Base-by-base conservation (phyloP, 2,329 filamentous ascomycete species). In the Colletotrichum musae region DNA sequence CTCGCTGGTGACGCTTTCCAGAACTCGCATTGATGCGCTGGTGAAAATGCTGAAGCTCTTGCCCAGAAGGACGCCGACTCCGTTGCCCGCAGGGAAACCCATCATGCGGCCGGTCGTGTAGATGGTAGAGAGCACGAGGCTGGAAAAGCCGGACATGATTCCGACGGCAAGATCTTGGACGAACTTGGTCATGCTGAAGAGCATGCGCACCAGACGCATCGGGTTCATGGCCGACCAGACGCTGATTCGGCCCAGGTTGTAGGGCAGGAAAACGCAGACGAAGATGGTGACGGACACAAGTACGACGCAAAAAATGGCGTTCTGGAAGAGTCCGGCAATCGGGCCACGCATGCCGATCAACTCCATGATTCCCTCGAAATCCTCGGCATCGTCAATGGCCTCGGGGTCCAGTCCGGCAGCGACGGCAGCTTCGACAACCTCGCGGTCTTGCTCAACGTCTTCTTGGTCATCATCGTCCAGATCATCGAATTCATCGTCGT, bases 281-380 rank as follows among this genome's bases (percentile, higher is more conserved):
- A 94, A 92, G 50, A 99, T 90, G 15, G 95, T 97, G 59, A 95
- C 89, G 1, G 93, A 93, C 15, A 99, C 94, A 32, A 99, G 86
- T 53, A 98, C 92, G 7, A 93, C 92, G 77, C 95, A 97, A 80
- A 99, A 99, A 16, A 98, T 91, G 64, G 93, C 94, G 74, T 99
- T 99, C 76, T 99, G 96, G 73, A 98, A 90, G 6, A 99, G 87
- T 3, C 94, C 94, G 15, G 92, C 92, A 3, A 99, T 86, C 0
- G 96, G 96, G 0, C 96, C 96, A 76, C 97, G 94, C 93, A 99
- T 97, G 45, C 96, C 96, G 68, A 99, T 92, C 16, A 99, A 88
- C 79, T 99, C 96, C 84, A 99, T 91, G 60, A 99, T 93, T 0
- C 96, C 96, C 78, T 99, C 96, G 16, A 99, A 90, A 76, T 99